Evolutionary conservation across 164 flowering plant genomes (phyloP), one percentile per base, ranked within the genome.

Genomic region (grape (Vitis vinifera)): DNA sequence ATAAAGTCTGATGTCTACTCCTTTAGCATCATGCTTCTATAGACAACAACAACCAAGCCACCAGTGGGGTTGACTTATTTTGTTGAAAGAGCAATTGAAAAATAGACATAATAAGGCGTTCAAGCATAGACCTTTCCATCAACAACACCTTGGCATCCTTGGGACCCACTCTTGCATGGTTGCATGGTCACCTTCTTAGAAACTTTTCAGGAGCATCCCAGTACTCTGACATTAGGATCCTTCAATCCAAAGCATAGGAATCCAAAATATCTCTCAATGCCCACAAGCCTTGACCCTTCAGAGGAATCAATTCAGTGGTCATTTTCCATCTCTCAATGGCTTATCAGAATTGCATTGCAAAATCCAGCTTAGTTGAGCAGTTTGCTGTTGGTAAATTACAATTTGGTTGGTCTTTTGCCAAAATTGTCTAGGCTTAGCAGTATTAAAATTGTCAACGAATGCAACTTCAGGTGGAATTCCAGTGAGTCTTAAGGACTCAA

Each of bases 1-100:
- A 72, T 87, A 7, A 89, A 89, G 55, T 89, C 93, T 10, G 93
- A 89, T 16, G 70, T 89, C 15, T 89, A 89, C 64, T 87, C 93
- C 0, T 73, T 89, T 2, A 91, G 93, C 4, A 85, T 89, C 66
- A 80, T 89, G 65, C 74, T 87, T 68, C 79, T 89, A 0, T 91
- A 89, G 68, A 16, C 87, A 3, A 19, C 87, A 8, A 89, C 93
- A 11, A 84, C 79, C 27, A 81, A 69, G 59, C 85, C 88, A 10
- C 86, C 91, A 12, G 87, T 89, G 93, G 93, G 93, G 0, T 67
- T 89, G 70, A 81, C 87, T 27, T 86, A 85, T 65, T 80, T 81
- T 67, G 91, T 89, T 9, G 87, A 78, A 19, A 31, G 78, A 59
- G 81, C 93, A 2, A 80, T 89, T 30, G 93, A 89, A 31, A 81